Evolutionary conservation across 352 stramenopile species (phyloP).

Genomic region (Bremia lactucae): DNA sequence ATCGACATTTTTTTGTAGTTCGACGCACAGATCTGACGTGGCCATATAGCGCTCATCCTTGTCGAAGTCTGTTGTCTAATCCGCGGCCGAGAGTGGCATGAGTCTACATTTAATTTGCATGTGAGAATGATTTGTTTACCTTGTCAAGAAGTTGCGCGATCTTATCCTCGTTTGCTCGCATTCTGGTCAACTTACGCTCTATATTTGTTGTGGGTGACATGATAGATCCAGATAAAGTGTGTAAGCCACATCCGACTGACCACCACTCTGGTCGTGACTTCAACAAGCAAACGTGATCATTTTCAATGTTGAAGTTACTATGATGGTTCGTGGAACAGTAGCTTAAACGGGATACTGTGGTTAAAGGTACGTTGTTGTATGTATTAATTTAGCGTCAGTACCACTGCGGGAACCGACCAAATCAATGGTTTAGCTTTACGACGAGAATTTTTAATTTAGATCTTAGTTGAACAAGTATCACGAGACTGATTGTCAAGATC

Average conservation of each 20-base stretch:
- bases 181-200: conserved; percentile 3
- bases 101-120: background rate
- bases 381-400: no score
- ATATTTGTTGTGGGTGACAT: background rate
- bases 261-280: conserved; percentile 17
- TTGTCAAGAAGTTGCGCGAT: conserved; percentile 78
- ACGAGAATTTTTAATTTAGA: no score
- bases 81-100: background rate
- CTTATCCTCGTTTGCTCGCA: conserved; percentile 65
- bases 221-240: background rate
- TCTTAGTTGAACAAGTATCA: no score
- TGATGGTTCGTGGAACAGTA: no score
- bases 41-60: conserved; percentile 99
- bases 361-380: no score
- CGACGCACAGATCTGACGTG: conserved; percentile 94
- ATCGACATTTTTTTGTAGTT: conserved; percentile 91
- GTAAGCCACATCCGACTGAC: background rate
- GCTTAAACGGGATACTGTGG: no score
- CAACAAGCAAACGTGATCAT: no score
- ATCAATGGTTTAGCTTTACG: no score
- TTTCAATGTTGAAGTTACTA: no score
- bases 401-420: no score
- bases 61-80: conserved; percentile 81
- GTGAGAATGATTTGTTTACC: conserved; percentile 17
- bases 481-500: no score